Percentiles rank a stretch among this genome's conserved stretches.
These are phyloP conservation scores for Monilinia vaccinii-corymbosi DNA, from an alignment of 2,329 filamentous ascomycete genomes.

Conservation along the genomic window DNA sequence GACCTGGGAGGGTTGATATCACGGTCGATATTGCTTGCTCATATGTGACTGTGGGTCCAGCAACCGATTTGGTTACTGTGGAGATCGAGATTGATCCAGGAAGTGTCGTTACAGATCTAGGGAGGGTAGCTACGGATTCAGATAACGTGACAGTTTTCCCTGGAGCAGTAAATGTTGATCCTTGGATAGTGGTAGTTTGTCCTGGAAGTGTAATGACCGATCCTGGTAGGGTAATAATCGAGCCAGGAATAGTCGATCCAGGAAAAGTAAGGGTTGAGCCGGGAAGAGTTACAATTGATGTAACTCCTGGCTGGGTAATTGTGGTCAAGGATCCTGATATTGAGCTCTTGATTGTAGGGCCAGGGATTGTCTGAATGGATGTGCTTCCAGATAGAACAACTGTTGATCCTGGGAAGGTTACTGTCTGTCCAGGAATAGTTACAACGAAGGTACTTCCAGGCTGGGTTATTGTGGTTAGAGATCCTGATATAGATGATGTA, in stretches of 20 bases:
- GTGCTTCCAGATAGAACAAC: neutral
- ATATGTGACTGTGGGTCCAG: neutral
- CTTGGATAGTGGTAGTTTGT: neutral
- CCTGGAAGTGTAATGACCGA: neutral
- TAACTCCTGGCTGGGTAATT: neutral
- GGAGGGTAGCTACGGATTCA: neutral
- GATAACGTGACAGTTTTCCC: neutral
- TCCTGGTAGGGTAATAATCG: neutral
- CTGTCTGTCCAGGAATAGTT: neutral
- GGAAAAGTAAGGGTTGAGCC: neutral
- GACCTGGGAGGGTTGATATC: conserved; percentile 8
- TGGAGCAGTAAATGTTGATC: neutral
- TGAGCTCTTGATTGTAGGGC: conserved; percentile 6
- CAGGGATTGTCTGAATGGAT: conserved; percentile 1
- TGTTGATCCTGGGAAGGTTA: neutral
- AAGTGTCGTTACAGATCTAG: conserved; percentile 4
- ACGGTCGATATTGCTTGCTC: conserved; percentile 12
- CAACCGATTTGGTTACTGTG: conserved; percentile 3
- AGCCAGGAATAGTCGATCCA: neutral
- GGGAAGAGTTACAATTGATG: neutral
- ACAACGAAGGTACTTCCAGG: conserved; percentile 9
- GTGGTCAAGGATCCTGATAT: conserved; percentile 15
- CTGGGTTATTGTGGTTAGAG: conserved; percentile 9
- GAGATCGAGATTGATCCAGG: conserved; percentile 7
- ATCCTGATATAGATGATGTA: conserved; percentile 10